Base-by-base conservation (phyloP, 2,329 filamentous ascomycete species). In the Nemania diffusa region DNA sequence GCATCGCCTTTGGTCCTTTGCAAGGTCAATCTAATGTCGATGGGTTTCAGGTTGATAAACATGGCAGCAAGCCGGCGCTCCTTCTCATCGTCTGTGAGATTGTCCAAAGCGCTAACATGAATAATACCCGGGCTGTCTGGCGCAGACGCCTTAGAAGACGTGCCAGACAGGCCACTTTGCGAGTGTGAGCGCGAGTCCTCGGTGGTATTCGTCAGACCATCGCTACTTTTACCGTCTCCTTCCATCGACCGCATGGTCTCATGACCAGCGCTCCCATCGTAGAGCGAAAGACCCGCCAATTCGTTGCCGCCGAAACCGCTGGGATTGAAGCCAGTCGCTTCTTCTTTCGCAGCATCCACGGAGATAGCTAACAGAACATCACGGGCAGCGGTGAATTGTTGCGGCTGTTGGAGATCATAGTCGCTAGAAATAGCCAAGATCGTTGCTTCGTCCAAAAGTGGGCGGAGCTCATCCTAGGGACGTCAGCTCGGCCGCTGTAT, bases 361-460 rank as follows among this genome's bases (percentile, higher is more conserved):
- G 91, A 91, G 15, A 97, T 80, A 0, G 80, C 78, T n/a, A 91
- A 84, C 0, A 97, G 83, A 0, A 86, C 84, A n/a, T 81, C 76
- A 32, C 86, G 85, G 2, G 90, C 88, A 9, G 82, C 80, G 2
- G 84, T 75, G 34, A 89, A 81, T 48, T 89, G 82, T 0, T 80
- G 77, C 0, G 84, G 73, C 24, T 88, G 78, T 2, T 79, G 76
- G 20, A 94, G 81, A 72, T 94, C 87, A 78, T 89, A 92, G 75
- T 98, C 95, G 59, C 83, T 87, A 5, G 89, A 83, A 57, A 97
- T 92, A 3, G 93, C 90, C 61, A 91, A 85, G 65, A 97, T 87
- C 13, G 95, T 85, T 0, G 92, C 87, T 71, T 93, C 88, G 72
- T 97, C 94, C 46, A 97, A 79, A 20, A 90, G 86, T 26, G 91